Evolutionary conservation across 805 yeast genomes (phyloP).

Genomic region (Wickerhamiella lipophila): DNA sequence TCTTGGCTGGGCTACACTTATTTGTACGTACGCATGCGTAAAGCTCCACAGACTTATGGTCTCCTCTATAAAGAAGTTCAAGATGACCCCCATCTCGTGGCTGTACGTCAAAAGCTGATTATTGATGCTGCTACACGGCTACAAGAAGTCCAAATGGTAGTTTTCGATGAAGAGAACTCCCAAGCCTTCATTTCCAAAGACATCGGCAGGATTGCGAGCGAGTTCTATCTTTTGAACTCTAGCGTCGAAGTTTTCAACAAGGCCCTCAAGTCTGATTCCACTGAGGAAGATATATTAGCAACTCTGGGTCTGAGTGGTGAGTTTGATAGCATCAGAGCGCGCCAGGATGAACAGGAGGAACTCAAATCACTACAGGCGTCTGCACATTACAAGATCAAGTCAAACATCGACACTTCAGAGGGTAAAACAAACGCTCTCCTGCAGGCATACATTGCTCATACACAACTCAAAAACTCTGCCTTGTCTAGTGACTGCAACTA

Average conservation of each 20-base stretch:
- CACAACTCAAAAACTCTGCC: conserved; percentile 63
- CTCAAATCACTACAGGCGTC: conserved; percentile 46
- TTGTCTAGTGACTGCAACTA: conserved; percentile 76
- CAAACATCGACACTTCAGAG: conserved; percentile 56
- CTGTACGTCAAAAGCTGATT: conserved; percentile 63
- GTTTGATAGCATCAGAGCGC: conserved; percentile 75
- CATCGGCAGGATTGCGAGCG: conserved; percentile 87
- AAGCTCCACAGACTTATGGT: conserved; percentile 87
- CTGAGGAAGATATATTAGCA: conserved; percentile 83
- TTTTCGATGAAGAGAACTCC: conserved; percentile 66
- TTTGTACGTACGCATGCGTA: conserved; percentile 83
- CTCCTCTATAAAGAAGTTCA: conserved; percentile 75
- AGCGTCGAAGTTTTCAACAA: conserved; percentile 83
- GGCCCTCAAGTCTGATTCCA: conserved; percentile 67
- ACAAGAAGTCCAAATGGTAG: conserved; percentile 85
- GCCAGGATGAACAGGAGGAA: conserved; percentile 79
- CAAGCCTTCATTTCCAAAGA: conserved; percentile 75
- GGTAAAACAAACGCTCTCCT: conserved; percentile 79
- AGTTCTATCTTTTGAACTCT: conserved; percentile 73
- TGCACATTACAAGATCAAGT: conserved; percentile 41
- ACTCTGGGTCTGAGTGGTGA: conserved; percentile 88
- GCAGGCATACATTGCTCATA: conserved; percentile 77
- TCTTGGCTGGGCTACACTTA: conserved; percentile 98
- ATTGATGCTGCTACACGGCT: conserved; percentile 66
- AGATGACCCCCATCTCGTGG: conserved; percentile 69